Base-by-base conservation (phyloP, 2,329 filamentous ascomycete species). In the Stagonosporopsis vannaccii region DNA sequence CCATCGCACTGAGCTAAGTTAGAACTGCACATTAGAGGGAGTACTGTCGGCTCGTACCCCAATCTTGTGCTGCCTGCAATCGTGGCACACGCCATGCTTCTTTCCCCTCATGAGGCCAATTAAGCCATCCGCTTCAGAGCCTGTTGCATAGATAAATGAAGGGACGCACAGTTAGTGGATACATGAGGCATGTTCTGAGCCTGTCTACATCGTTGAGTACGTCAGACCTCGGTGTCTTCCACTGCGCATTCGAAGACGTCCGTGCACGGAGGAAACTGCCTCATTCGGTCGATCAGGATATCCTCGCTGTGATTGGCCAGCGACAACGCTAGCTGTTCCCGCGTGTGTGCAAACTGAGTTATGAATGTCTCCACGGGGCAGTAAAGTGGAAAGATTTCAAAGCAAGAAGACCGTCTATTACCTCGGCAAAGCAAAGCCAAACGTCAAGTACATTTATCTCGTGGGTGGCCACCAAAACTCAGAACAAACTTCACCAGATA, bases 41-140 rank as follows among this genome's bases (percentile, higher is more conserved):
- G 11, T 6, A 20, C 6, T 20, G 35, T 8, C 19, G 20, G 12
- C 6, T 32, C n/a, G 44, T 46, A 52, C 50, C 19, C 50, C 50
- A 17, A 52, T 46, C 22, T 52, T 52, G 13, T 44, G 42, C 35
- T 46, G 50, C 40, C 50, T 40, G 23, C 51, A 48, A 8, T 23
- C 43, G 39, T 48, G 51, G 30, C 51, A 54, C 7, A 54, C 51
- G 39, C 48, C 19, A 15, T 26, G 51, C 19, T 44, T 54, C 32
- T 54, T 48, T 23, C 37, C 44, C 36, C 51, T 48, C 51, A 54
- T 54, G 6, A 9, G 35, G 12, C 4, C 2, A n/a, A 4, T 17
- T 13, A 6, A 1, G 17, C n/a, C n/a, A n/a, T n/a, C n/a, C n/a
- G n/a, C n/a, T n/a, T 20, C 26, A 17, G 26, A 2, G 40, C 15